These are phyloP conservation scores for Amauroascus verrucosus DNA, from an alignment of 2,329 filamentous ascomycete genomes.

Conservation along the genomic window DNA sequence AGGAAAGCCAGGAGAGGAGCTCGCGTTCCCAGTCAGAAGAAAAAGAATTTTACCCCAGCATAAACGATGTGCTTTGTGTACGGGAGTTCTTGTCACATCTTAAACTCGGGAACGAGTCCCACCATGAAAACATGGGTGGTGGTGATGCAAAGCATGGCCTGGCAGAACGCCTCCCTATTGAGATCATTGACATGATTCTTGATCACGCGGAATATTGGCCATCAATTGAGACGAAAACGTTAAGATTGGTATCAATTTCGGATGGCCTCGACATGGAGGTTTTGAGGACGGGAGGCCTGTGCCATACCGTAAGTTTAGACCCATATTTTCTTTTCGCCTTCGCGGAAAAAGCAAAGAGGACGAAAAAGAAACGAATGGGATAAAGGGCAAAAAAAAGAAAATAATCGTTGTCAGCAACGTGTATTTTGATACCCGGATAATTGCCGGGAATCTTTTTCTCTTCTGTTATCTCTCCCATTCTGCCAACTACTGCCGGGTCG, in stretches of 20 bases:
- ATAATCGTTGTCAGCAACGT: slow-evolving; percentile 5
- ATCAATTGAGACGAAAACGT: slow-evolving; percentile 18
- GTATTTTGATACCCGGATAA: slow-evolving; percentile 1
- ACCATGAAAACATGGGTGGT: neutral
- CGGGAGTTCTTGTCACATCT: slow-evolving; percentile 25
- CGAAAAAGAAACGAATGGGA: neutral
- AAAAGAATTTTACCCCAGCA: slow-evolving; percentile 17
- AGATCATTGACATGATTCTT: slow-evolving; percentile 33
- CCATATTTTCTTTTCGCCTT: neutral
- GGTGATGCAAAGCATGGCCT: neutral
- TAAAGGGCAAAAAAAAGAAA: slow-evolving; percentile 1
- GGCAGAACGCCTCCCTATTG: slow-evolving; percentile 24
- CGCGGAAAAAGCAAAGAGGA: neutral
- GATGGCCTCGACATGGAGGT: slow-evolving; percentile 29
- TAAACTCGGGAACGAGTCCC: neutral
- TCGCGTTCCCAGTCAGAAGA: neutral
- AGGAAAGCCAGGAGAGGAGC: neutral
- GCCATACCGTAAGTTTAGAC: slow-evolving; percentile 22
- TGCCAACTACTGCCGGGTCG: no score
- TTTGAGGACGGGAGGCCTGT: slow-evolving; percentile 29
- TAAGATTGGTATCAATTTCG: slow-evolving; percentile 17
- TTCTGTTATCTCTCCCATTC: neutral
- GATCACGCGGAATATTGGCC: slow-evolving; percentile 29
- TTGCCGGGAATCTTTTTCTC: neutral
- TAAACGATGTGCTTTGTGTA: slow-evolving; percentile 28